phyloP scores from a whole-genome alignment of 495 filamentous ascomycete species.

The Aspergillus baeticus region DNA sequence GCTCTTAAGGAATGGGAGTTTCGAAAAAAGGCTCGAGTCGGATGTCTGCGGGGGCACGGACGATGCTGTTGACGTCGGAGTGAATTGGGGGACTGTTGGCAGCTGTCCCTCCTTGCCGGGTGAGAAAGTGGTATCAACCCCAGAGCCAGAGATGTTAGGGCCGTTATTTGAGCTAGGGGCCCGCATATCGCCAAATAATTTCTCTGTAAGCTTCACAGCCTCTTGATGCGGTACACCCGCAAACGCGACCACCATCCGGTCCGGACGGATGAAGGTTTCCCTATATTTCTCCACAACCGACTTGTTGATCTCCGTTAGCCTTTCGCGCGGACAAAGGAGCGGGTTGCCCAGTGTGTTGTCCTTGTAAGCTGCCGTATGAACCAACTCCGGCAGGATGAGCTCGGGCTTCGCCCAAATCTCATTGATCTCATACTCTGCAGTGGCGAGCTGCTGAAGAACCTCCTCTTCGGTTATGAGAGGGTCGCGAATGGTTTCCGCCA shows the following conservation, averaged over 20 bases:
- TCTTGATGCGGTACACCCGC: conserved; percentile 83
- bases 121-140: conserved; percentile 50
- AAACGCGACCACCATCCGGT: conserved; percentile 91
- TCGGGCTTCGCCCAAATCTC: conserved; percentile 99
- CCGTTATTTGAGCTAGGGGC: conserved; percentile 35
- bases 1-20: conserved; percentile 92
- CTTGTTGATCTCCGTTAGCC: conserved; percentile 73
- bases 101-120: conserved; percentile 30
- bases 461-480: conserved; percentile 89
- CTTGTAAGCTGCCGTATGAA: conserved; percentile 93
- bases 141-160: conserved; percentile 55
- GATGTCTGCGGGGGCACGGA: conserved; percentile 40
- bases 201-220: conserved; percentile 75
- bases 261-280: conserved; percentile 79
- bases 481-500: conserved; percentile 93
- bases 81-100: conserved; percentile 41
- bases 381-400: conserved; percentile 89
- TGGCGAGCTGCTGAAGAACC: conserved; percentile 79
- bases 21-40: conserved; percentile 64
- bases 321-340: conserved; percentile 83
- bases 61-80: conserved; percentile 38
- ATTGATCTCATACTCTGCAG: conserved; percentile 89
- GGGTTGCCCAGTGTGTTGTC: conserved; percentile 95
- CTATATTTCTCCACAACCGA: conserved; percentile 75
- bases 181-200: conserved; percentile 91